phyloP scores from a whole-genome alignment of 805 yeast genomes.

The Tetrapisispora pingtungensis region DNA sequence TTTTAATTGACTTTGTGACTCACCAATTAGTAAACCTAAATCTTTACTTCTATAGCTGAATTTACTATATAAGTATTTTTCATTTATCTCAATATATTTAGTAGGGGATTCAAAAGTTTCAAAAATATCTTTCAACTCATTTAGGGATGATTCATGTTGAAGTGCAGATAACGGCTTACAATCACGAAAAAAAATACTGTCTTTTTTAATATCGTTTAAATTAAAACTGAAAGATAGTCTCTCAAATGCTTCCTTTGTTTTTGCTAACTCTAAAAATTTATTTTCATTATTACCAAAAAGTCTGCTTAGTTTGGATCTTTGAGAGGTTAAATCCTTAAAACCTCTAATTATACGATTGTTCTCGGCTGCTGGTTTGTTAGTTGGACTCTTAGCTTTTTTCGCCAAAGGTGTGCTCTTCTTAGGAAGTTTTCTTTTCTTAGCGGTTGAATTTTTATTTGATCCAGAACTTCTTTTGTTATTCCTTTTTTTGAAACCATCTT shows the following conservation, averaged over 20 bases:
- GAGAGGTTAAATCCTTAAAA: constrained; percentile 28
- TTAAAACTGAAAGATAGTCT: constrained; percentile 36
- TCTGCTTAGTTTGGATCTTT: constrained; percentile 35
- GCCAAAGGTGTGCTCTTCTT: not conserved
- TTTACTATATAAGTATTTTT: constrained; percentile 14
- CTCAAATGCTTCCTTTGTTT: constrained; percentile 43
- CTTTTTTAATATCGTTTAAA: constrained; percentile 20
- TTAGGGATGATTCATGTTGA: constrained; percentile 3
- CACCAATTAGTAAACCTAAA: constrained; percentile 14
- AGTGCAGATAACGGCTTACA: constrained; percentile 9
- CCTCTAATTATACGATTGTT: constrained; percentile 20
- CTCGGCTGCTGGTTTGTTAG: constrained; percentile 12
- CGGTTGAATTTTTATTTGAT: not conserved
- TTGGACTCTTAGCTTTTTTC: constrained; percentile 2
- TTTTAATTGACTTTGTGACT: constrained; percentile 11
- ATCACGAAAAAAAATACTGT: constrained; percentile 18
- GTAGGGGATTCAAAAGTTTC: constrained; percentile 6
- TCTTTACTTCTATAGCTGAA: constrained; percentile 19
- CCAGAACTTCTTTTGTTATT: not conserved
- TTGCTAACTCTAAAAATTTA: constrained; percentile 34
- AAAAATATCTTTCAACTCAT: not conserved
- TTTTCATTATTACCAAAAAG: constrained; percentile 43
- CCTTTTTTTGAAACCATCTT: not conserved
- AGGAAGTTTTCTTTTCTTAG: constrained; percentile 5
- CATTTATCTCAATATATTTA: constrained; percentile 11